A percentile compares a stretch with the other conserved stretches of the same genome.
Conservation (phyloP, 805 yeast genomes). For the Candida caryicola region DNA sequence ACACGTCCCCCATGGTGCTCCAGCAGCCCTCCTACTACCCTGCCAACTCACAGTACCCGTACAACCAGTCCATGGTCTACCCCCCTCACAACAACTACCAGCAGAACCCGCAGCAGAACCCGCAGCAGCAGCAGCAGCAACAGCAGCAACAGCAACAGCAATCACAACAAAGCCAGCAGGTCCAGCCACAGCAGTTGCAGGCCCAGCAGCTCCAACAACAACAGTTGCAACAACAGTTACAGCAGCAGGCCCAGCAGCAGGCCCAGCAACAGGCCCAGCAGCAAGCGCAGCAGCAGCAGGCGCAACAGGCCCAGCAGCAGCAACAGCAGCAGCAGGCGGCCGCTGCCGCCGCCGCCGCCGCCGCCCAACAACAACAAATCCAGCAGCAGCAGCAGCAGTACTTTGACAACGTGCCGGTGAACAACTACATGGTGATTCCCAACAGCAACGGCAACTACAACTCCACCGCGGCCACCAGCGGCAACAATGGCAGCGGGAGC, state of each 20-base stretch:
- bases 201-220: conserved; percentile 4
- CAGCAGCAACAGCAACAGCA: conserved; percentile 9
- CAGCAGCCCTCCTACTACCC: conserved; percentile 20
- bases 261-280: conserved; percentile 4
- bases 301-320: not conserved
- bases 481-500: conserved; percentile 4
- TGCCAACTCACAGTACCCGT: conserved; percentile 10
- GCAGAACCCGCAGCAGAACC: conserved; percentile 11
- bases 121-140: conserved; percentile 10
- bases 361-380: not conserved
- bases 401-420: conserved; percentile 16
- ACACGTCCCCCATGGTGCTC: conserved; percentile 22
- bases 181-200: conserved; percentile 6
- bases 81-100: conserved; percentile 13
- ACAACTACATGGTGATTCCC: conserved; percentile 23
- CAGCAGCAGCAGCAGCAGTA: conserved; percentile 7
- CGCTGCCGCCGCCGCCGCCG: not conserved
- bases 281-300: not conserved
- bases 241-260: conserved; percentile 6
- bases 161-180: conserved; percentile 6
- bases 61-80: conserved; percentile 8
- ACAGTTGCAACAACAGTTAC: conserved; percentile 7
- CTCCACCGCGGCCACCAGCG: conserved; percentile 5
- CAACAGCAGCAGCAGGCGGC: not conserved
- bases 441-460: conserved; percentile 2